Evolutionary conservation across 139 green algal genomes (phyloP).

Genomic region (Chlorokybus atmophyticus): DNA sequence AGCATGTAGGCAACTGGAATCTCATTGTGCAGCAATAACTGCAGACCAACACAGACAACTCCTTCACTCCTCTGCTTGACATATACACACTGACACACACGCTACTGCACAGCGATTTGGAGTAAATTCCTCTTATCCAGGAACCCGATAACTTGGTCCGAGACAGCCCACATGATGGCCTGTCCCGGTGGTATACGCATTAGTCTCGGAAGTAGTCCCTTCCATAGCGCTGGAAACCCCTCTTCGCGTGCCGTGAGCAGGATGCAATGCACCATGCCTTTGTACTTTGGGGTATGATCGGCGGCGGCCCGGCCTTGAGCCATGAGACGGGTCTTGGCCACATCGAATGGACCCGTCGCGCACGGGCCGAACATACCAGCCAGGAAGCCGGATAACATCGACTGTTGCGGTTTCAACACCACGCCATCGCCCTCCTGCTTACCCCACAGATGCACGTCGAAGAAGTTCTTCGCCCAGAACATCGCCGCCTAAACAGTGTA

Average conservation of each 20-base stretch:
- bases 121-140: no score
- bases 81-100: no score
- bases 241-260: constrained; percentile 61
- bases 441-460: constrained; percentile 18
- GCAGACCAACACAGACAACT: no score
- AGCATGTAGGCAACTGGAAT: no score
- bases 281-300: constrained; percentile 46
- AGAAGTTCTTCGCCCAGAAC: no score
- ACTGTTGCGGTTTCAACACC: constrained; percentile 44
- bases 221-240: constrained; percentile 69
- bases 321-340: constrained; percentile 85
- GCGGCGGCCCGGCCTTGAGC: constrained; percentile 38
- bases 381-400: constrained; percentile 67
- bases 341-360: constrained; percentile 82
- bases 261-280: constrained; percentile 66
- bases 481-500: no score
- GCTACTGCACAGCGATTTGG: no score
- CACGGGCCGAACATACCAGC: constrained; percentile 70
- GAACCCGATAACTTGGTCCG: constrained; percentile 57
- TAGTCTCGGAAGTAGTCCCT: constrained; percentile 75
- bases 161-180: constrained; percentile 80
- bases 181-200: constrained; percentile 87
- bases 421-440: constrained; percentile 32
- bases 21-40: no score
- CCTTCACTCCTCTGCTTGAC: no score